Evolutionary conservation across 2,329 filamentous ascomycete species (phyloP), one percentile per base, ranked within the genome.

Genomic region (Aphanocladium album): DNA sequence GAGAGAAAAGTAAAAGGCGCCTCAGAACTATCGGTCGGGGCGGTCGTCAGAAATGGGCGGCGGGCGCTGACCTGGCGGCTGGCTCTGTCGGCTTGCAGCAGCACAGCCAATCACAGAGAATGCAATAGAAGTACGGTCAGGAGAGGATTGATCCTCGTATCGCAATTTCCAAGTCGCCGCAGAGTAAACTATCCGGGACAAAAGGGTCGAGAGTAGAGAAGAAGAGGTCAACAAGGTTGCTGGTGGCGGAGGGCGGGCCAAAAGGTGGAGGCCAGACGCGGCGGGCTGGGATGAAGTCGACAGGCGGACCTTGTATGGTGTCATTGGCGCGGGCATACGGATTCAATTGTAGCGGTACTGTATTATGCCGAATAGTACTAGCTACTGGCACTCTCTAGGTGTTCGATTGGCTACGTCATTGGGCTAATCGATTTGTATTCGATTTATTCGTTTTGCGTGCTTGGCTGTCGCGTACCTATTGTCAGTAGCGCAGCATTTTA

Each of bases 191-290:
- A 52, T 52, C 17, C 6, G 35, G 50, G 33, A 53, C 50, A 53
- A 53, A 53, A 25, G 33, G 50, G 50, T 53, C 37, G 39, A 30
- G 33, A 35, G n/a, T n/a, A n/a, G n/a, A 51, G 12, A 39, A 21
- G 14, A 55, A 19, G 54, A 46, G 54, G 54, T 33, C 54, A 57
- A 47, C 54, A 57, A 47, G 54, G 54, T 57, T 16, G 17, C 19
- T 12, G 41, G 35, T 17, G 9, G 7, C 54, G 54, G 21, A 23
- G 45, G 23, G 39, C n/a, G 23, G 52, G 37, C 37, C 19, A 16
- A 41, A 51, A 53, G 43, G 54, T 46, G 54, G 54, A 57, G 54
- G 54, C 54, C 14, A 19, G n/a, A 46, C 41, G 54, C 27, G 27
- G 49, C 27, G 25, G 53, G 19, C 41, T 8, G 19, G 25, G 52